Percentiles rank a stretch among this genome's conserved stretches.
phyloP scores from a whole-genome alignment of 2,329 filamentous ascomycete genomes.

The Colletotrichum plurivorum region DNA sequence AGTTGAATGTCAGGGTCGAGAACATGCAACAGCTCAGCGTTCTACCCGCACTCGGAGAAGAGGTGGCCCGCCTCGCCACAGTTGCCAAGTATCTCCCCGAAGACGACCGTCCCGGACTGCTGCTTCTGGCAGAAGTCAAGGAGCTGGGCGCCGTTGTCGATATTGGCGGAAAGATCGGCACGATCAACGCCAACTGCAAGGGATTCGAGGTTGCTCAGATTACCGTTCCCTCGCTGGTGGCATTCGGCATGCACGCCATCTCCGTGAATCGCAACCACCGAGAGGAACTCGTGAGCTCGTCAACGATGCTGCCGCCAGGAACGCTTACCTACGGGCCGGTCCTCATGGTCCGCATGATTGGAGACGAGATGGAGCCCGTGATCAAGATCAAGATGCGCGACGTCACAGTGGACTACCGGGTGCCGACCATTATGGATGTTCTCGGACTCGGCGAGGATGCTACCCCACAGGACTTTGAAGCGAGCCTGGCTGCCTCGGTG shows the following conservation, averaged over 20 bases:
- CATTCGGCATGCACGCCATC: constrained; percentile 78
- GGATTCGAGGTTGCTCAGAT: constrained; percentile 85
- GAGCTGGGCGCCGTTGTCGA: constrained; percentile 74
- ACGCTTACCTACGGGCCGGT: constrained; percentile 59
- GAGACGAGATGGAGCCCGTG: constrained; percentile 93
- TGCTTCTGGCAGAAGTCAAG: constrained; percentile 79
- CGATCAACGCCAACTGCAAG: constrained; percentile 68
- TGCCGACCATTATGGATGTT: constrained; percentile 85
- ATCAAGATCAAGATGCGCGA: constrained; percentile 91
- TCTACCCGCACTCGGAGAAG: constrained; percentile 80
- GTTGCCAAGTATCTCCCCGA: constrained; percentile 96
- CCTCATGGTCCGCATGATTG: constrained; percentile 90
- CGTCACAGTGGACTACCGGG: constrained; percentile 88
- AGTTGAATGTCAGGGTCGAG: constrained; percentile 73
- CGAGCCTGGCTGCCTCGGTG: constrained; percentile 83
- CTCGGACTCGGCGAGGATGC: constrained; percentile 78
- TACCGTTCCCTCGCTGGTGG: constrained; percentile 84
- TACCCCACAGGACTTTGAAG: constrained; percentile 80
- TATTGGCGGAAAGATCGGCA: constrained; percentile 78
- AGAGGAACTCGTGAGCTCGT: constrained; percentile 79
- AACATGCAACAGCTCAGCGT: constrained; percentile 76
- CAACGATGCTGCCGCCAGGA: constrained; percentile 38
- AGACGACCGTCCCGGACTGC: constrained; percentile 90
- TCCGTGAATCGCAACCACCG: constrained; percentile 73
- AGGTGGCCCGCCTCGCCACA: constrained; percentile 85